phyloP scores from a whole-genome alignment of 169 alveolate genomes.

The Plasmodium berghei region DNA sequence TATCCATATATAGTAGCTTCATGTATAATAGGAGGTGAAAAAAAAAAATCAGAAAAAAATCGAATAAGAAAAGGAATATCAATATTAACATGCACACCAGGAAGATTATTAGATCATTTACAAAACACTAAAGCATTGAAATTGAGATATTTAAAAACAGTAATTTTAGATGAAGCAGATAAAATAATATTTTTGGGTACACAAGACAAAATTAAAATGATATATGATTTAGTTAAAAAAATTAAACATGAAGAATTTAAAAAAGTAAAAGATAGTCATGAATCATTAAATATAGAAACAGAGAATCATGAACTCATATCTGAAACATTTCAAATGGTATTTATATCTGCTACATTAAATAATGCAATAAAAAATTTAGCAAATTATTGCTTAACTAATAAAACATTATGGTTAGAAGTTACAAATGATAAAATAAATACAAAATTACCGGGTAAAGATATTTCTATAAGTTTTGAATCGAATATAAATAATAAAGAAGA shows the following conservation, averaged over 20 bases:
- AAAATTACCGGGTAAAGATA: neutral
- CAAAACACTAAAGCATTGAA: constrained; percentile 92
- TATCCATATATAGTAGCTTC: constrained; percentile 85
- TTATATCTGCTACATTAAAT: constrained; percentile 89
- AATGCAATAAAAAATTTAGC: constrained; percentile 87
- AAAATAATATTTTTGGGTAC: constrained; percentile 97
- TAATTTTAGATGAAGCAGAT: constrained; percentile 99
- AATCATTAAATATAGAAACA: constrained; percentile 9
- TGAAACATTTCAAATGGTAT: constrained; percentile 79
- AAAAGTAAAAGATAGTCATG: constrained; percentile 8
- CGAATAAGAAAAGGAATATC: constrained; percentile 95
- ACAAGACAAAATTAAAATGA: constrained; percentile 92
- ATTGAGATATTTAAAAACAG: constrained; percentile 82
- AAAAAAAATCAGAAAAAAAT: constrained; percentile 90
- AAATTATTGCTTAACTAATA: constrained; percentile 79
- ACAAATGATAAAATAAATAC: neutral
- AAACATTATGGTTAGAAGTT: constrained; percentile 76
- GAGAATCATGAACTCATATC: neutral
- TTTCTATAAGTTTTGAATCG: neutral
- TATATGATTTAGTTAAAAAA: constrained; percentile 77
- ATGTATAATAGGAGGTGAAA: constrained; percentile 93
- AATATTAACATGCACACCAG: constrained; percentile 97
- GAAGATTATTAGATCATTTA: constrained; percentile 96
- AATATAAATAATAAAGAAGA: neutral
- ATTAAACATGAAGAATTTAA: neutral